Evolutionary conservation across 2,329 filamentous ascomycete genomes (phyloP), one percentile per base, ranked within the genome.

Genomic region (Pseudocercospora eumusae): DNA sequence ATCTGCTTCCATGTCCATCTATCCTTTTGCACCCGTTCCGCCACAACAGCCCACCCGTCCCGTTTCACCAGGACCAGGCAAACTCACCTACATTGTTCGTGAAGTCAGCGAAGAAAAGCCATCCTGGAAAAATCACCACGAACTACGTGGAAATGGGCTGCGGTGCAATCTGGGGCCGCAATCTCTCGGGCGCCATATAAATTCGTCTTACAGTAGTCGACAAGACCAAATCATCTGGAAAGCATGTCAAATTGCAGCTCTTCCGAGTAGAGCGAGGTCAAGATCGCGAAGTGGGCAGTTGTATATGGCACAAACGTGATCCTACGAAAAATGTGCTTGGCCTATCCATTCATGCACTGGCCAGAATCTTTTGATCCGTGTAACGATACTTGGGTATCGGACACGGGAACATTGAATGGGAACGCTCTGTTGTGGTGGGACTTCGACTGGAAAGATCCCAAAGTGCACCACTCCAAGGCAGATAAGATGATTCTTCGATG

Each of bases 291-390:
- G 45, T 49, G 18, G 45, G 45, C 11, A 13, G 18, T 21, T 49
- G 45, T n/a, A 49, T 21, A 13, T 49, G 45, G 45, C 23, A 49
- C 45, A 11, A 13, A 13, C 25, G 11, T 7, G 45, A 49, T 25
- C 11, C 45, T 8, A 23, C 18, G 18, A n/a, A 18, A 25, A 5
- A 21, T 57, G 9, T 8, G 25, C 23, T 18, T 57, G 9, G 27
- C 28, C 10, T 47, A 25, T 21, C 55, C 55, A 15, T 57, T 44
- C 36, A 47, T 57, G 36, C 44, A 20, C 10, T 57, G 55, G 55
- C 55, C 55, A 21, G 25, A 10, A 3, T n/a, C 53, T 11, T 57
- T 36, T 36, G 55, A 47, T 40, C 40, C 55, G 15, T n/a, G 18
- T 2, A 33, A 27, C 15, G 53, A 56, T 15, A 25, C 21, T 10